phyloP scores from a whole-genome alignment of 768 basidiomycete species.

The Tylopilus rubrobrunneus region DNA sequence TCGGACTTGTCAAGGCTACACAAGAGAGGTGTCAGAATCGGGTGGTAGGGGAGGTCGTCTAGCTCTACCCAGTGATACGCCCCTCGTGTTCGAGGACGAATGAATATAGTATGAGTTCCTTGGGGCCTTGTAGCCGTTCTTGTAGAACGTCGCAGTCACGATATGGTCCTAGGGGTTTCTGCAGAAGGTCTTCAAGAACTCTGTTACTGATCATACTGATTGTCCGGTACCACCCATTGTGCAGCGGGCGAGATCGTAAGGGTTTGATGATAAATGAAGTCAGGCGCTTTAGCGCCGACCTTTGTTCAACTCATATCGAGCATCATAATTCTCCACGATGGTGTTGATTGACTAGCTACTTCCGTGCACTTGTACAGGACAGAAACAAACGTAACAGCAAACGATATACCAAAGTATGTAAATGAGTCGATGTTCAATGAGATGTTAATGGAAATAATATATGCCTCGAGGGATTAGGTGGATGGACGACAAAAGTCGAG shows the following conservation, averaged over 20 bases:
- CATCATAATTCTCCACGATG: background rate
- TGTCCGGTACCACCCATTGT: background rate
- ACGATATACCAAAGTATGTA: constrained; percentile 27
- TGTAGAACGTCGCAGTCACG: constrained; percentile 24
- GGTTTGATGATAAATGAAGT: background rate
- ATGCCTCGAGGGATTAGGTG: constrained; percentile 24
- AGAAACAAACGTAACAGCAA: constrained; percentile 27
- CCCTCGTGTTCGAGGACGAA: constrained; percentile 28
- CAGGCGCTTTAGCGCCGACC: background rate
- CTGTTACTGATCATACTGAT: constrained; percentile 16
- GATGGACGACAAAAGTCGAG: constrained; percentile 21
- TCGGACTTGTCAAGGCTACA: constrained; percentile 46
- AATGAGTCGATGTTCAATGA: constrained; percentile 24
- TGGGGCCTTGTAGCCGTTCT: constrained; percentile 6
- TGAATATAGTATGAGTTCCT: constrained; percentile 24
- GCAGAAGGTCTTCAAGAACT: constrained; percentile 23
- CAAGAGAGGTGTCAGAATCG: background rate
- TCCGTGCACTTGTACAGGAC: constrained; percentile 27
- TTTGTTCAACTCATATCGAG: background rate
- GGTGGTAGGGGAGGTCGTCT: background rate
- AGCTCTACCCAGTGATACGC: constrained; percentile 23
- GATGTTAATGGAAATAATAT: constrained; percentile 19
- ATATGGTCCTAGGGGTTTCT: constrained; percentile 30
- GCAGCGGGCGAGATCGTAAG: too few relatives aligned
- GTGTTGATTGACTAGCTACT: constrained; percentile 21